Evolutionary conservation across 306 rosid species (phyloP).

Genomic region (Cicer cuneatum): DNA sequence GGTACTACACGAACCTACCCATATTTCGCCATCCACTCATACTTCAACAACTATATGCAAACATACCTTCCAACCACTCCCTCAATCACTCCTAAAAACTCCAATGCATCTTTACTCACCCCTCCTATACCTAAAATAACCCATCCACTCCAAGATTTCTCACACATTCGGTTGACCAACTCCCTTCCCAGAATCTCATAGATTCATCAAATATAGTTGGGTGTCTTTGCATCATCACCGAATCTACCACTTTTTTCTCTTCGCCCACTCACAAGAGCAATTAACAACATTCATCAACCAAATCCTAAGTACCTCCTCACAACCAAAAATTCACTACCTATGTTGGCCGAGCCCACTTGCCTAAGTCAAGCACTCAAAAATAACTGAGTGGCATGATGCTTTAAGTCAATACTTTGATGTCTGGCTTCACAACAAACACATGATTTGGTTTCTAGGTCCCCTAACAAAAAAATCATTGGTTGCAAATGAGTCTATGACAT

Average conservation of each 20-base stretch:
- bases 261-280: not conserved
- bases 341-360: not conserved
- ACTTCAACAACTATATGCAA: too few relatives aligned
- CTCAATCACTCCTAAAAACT: too few relatives aligned
- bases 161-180: too few relatives aligned
- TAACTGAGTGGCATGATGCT: not conserved
- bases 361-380: not conserved
- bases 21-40: too few relatives aligned
- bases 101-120: too few relatives aligned
- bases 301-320: not conserved
- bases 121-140: too few relatives aligned
- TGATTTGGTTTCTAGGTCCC: not conserved
- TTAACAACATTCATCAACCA: not conserved
- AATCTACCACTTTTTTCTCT: not conserved
- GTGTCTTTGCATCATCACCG: not conserved
- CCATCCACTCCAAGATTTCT: too few relatives aligned
- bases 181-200: too few relatives aligned
- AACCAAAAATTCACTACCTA: not conserved
- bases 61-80: too few relatives aligned
- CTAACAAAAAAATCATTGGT: not conserved
- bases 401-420: not conserved
- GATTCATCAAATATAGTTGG: too few relatives aligned
- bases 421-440: not conserved
- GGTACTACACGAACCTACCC: too few relatives aligned
- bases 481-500: not conserved